A percentile compares a stretch with the other conserved stretches of the same genome.
Evolutionary conservation across 352 stramenopile species (phyloP).

Genomic region (Plasmopara halstedii): DNA sequence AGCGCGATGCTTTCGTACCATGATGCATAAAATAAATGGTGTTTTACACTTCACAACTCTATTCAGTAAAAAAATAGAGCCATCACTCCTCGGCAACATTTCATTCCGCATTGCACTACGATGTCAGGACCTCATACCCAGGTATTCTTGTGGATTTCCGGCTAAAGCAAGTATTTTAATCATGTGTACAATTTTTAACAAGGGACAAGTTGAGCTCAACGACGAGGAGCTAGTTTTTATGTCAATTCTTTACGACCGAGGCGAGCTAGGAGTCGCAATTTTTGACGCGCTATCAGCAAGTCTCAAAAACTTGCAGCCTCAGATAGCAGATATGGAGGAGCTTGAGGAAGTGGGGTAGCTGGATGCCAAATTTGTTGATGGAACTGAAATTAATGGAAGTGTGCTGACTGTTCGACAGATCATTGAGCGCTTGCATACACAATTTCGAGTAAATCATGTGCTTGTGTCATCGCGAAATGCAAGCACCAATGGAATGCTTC

Average conservation of each 20-base stretch:
- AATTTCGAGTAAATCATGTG: constrained; percentile 65
- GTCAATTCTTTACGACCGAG: constrained; percentile 60
- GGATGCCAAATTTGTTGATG: background rate
- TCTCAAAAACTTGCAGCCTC: constrained; percentile 54
- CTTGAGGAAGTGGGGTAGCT: constrained; percentile 34
- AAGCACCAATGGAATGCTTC: constrained; percentile 50
- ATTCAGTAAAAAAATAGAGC: background rate
- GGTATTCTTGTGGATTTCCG: constrained; percentile 5
- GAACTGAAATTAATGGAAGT: background rate
- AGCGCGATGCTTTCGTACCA: background rate
- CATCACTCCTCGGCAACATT: constrained; percentile 10
- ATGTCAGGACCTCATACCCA: constrained; percentile 9
- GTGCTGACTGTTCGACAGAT: constrained; percentile 15
- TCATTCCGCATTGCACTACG: constrained; percentile 1
- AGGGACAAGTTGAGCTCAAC: constrained; percentile 12
- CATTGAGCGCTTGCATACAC: constrained; percentile 54
- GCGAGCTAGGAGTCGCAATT: constrained; percentile 59
- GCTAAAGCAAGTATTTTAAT: no score
- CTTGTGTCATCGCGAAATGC: constrained; percentile 64
- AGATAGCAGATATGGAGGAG: constrained; percentile 29
- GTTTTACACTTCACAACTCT: constrained; percentile 7
- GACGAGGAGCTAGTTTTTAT: constrained; percentile 64
- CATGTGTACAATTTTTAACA: no score
- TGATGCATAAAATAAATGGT: constrained; percentile 22
- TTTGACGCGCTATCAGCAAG: constrained; percentile 63